Evolutionary conservation across 345 rosid species (phyloP).

Genomic region (Carallia brachiata): DNA sequence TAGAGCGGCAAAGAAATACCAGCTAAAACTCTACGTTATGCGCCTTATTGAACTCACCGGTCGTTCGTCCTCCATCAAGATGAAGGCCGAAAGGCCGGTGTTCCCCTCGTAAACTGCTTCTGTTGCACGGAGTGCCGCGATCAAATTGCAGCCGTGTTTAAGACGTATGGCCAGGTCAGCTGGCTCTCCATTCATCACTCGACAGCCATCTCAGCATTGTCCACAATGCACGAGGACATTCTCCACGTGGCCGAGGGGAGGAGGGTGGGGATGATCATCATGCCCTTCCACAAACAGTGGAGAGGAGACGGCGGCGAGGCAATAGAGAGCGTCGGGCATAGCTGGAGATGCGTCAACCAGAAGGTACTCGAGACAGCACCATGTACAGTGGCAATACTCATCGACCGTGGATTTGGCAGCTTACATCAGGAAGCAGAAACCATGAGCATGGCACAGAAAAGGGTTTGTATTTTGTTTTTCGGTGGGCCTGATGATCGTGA

Average conservation of each 20-base stretch:
- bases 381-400: slow-evolving; percentile 39
- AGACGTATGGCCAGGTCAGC: slow-evolving; percentile 13
- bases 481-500: slow-evolving; percentile 38
- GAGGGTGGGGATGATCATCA: slow-evolving; percentile 36
- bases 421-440: not conserved
- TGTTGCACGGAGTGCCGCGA: slow-evolving; percentile 2
- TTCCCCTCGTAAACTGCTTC: slow-evolving; percentile 26
- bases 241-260: slow-evolving; percentile 34
- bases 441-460: not conserved
- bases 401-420: slow-evolving; percentile 30
- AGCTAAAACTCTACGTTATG: slow-evolving; percentile 28
- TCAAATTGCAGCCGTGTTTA: slow-evolving; percentile 21
- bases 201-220: slow-evolving; percentile 31
- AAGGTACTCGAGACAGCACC: slow-evolving; percentile 33
- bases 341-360: slow-evolving; percentile 35
- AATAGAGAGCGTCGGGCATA: slow-evolving; percentile 13
- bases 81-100: slow-evolving; percentile 37
- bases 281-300: slow-evolving; percentile 36
- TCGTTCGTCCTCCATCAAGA: slow-evolving; percentile 34
- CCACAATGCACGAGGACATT: slow-evolving; percentile 45
- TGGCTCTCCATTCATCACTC: slow-evolving; percentile 16
- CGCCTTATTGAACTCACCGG: slow-evolving; percentile 39
- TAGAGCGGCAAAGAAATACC: slow-evolving; percentile 12
- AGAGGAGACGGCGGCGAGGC: slow-evolving; percentile 18
- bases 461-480: slow-evolving; percentile 24